Percentiles rank a stretch among this genome's conserved stretches.
These are phyloP conservation scores for Colletotrichum shisoi DNA, from an alignment of 2,329 filamentous ascomycete genomes.

Conservation along the genomic window DNA sequence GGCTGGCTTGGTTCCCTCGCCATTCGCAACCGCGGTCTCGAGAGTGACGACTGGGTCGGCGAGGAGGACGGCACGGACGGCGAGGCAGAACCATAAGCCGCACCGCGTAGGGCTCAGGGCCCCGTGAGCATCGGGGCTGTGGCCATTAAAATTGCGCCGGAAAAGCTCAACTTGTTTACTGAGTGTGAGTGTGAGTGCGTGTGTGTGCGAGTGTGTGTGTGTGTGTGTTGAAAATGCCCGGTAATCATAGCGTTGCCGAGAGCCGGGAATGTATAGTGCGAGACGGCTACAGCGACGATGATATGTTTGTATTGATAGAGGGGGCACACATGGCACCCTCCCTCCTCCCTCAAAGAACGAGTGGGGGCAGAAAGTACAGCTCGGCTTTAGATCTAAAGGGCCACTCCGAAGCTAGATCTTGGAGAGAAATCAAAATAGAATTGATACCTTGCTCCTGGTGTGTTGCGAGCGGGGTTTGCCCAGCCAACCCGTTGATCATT, in stretches of 20 bases:
- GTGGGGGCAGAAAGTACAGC: conserved; percentile 9
- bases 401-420: background rate
- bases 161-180: conserved; percentile 8
- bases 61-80: conserved; percentile 46
- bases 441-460: background rate
- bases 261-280: conserved; percentile 11
- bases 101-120: background rate
- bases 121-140: background rate
- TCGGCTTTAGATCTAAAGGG: conserved; percentile 14
- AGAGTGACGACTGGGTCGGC: conserved; percentile 64
- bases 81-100: conserved; percentile 36
- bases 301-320: conserved; percentile 23
- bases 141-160: background rate
- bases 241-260: conserved; percentile 29
- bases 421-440: conserved; percentile 1
- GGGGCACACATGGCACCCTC: background rate
- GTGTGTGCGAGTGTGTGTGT: background rate
- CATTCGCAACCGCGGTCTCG: conserved; percentile 70
- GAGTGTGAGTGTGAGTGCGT: conserved; percentile 11
- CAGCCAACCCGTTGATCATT: background rate
- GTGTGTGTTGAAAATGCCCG: conserved; percentile 7
- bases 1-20: conserved; percentile 83
- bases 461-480: no score
- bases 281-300: conserved; percentile 10
- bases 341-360: conserved; percentile 1